Conservation (phyloP, 768 basidiomycete genomes). For the Pleurotus giganteus region DNA sequence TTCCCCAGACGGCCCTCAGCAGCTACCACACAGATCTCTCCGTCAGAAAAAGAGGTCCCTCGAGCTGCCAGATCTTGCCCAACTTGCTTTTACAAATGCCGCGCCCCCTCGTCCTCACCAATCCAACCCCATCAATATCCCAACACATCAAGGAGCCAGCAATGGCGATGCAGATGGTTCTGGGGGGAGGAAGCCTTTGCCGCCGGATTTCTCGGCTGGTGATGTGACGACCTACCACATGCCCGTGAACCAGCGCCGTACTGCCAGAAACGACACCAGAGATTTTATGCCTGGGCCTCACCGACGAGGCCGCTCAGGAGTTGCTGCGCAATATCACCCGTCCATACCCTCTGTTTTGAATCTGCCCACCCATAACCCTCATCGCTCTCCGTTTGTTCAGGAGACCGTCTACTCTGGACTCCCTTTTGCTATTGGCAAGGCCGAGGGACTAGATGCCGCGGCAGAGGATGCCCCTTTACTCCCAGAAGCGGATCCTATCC, state of each 20-base stretch:
- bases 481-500: constrained; percentile 16
- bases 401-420: constrained; percentile 66
- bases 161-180: constrained; percentile 25
- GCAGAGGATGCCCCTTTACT: constrained; percentile 11
- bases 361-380: constrained; percentile 27
- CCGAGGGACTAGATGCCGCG: constrained; percentile 17
- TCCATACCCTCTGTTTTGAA: constrained; percentile 43
- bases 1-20: constrained; percentile 1
- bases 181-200: constrained; percentile 20
- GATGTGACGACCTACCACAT: constrained; percentile 13
- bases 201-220: constrained; percentile 19
- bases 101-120: constrained; percentile 13
- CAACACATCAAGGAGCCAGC: constrained; percentile 20
- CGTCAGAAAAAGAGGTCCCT: constrained; percentile 70
- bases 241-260: not conserved
- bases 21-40: constrained; percentile 56
- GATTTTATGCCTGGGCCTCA: constrained; percentile 8
- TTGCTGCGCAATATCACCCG: constrained; percentile 31
- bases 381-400: constrained; percentile 39
- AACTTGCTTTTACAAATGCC: constrained; percentile 23
- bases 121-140: constrained; percentile 40
- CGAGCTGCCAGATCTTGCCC: constrained; percentile 70
- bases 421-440: constrained; percentile 48
- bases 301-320: constrained; percentile 30
- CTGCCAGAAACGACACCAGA: constrained; percentile 5